A percentile compares a stretch with the other conserved stretches of the same genome.
Evolutionary conservation across 73 alveolate species (phyloP).

Genomic region (Diophrys appendiculata): DNA sequence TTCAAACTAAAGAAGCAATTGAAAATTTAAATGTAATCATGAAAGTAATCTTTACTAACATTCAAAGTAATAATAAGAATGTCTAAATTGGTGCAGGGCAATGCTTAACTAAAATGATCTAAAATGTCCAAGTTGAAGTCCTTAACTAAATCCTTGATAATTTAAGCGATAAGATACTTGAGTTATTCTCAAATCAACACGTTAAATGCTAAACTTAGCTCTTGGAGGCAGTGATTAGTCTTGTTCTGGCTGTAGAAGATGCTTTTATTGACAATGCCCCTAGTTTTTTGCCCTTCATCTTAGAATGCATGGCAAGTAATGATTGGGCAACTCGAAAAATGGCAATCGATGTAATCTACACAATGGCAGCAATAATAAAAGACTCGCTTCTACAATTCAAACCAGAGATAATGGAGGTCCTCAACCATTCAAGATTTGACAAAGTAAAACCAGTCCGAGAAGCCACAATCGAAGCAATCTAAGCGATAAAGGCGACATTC

Average conservation of each 20-base stretch:
- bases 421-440: constrained; percentile 85
- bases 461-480: constrained; percentile 75
- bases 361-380: constrained; percentile 85
- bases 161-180: constrained; percentile 63
- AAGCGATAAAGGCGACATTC: constrained; percentile 40
- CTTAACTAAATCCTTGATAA: constrained; percentile 49
- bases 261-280: constrained; percentile 83
- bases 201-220: constrained; percentile 80
- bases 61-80: constrained; percentile 33
- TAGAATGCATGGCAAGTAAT: constrained; percentile 78
- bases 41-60: constrained; percentile 40
- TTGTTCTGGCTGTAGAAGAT: constrained; percentile 84
- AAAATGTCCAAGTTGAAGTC: constrained; percentile 86
- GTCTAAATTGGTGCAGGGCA: constrained; percentile 75
- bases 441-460: constrained; percentile 93
- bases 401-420: constrained; percentile 79
- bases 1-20: constrained; percentile 36
- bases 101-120: constrained; percentile 89
- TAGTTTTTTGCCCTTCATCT: constrained; percentile 75
- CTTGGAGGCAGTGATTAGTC: constrained; percentile 77
- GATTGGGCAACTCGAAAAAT: constrained; percentile 89
- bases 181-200: constrained; percentile 26
- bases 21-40: constrained; percentile 42
- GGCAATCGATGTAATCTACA: constrained; percentile 87
- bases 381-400: constrained; percentile 77